Conservation (phyloP, 1,284 basidiomycete genomes). For the Malassezia obtusa region DNA sequence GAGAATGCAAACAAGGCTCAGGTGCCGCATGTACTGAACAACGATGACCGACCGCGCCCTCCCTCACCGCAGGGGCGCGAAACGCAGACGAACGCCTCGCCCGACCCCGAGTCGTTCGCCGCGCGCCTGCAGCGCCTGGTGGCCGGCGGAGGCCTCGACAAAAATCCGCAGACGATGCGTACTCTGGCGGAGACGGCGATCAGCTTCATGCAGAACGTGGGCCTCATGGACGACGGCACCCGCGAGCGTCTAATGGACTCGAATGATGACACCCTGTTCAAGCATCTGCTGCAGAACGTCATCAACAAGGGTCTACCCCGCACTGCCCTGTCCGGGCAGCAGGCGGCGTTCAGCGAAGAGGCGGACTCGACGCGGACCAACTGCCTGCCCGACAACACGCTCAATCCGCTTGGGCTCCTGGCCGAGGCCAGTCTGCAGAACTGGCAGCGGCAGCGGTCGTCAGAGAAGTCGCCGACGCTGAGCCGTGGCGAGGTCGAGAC, state of each 20-base stretch:
- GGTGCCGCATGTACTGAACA: constrained; percentile 2
- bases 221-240: neutral
- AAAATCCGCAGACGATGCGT: neutral
- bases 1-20: constrained; percentile 10
- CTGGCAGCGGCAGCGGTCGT: constrained; percentile 21
- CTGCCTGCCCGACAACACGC: constrained; percentile 50
- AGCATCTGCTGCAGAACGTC: neutral
- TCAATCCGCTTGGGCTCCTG: constrained; percentile 47
- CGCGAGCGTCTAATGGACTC: constrained; percentile 1
- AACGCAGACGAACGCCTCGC: neutral
- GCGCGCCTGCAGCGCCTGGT: constrained; percentile 3
- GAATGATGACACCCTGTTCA: neutral
- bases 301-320: neutral
- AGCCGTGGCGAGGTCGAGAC: constrained; percentile 14
- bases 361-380: constrained; percentile 53
- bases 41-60: neutral
- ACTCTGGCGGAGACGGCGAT: constrained; percentile 2
- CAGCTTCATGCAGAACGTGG: neutral
- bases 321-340: neutral
- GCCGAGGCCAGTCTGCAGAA: constrained; percentile 47
- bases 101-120: neutral
- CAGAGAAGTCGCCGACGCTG: constrained; percentile 14
- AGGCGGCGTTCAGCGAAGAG: neutral
- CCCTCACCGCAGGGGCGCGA: neutral
- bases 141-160: neutral